Conservation (phyloP, 2,329 filamentous ascomycete genomes). For the Talaromyces funiculosus region DNA sequence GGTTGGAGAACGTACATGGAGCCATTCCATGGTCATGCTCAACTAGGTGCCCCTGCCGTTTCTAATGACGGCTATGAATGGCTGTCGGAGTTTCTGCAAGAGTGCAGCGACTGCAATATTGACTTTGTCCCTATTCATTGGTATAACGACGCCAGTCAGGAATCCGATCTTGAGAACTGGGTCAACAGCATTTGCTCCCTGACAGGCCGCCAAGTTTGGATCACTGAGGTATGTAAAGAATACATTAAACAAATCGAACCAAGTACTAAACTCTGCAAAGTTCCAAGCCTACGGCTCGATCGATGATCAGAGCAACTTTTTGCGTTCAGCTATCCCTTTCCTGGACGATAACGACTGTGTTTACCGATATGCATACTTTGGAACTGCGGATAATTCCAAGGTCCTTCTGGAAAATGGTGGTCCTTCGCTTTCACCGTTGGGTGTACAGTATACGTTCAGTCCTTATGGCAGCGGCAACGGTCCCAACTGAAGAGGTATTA, state of each 20-base stretch:
- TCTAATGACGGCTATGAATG: constrained; percentile 40
- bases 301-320: constrained; percentile 28
- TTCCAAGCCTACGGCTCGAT: constrained; percentile 31
- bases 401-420: constrained; percentile 4
- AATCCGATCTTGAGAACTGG: constrained; percentile 13
- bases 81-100: constrained; percentile 35
- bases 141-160: constrained; percentile 31
- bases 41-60: constrained; percentile 39
- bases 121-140: constrained; percentile 42
- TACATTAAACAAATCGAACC: not conserved
- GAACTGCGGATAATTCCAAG: constrained; percentile 21
- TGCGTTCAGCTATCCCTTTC: constrained; percentile 34
- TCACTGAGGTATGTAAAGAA: constrained; percentile 28
- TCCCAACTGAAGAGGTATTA: not conserved
- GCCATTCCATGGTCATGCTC: constrained; percentile 30
- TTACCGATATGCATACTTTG: constrained; percentile 41
- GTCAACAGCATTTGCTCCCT: constrained; percentile 31
- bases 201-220: constrained; percentile 38
- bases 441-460: constrained; percentile 8
- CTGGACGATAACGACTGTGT: constrained; percentile 34
- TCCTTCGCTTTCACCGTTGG: constrained; percentile 10
- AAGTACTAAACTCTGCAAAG: constrained; percentile 17
- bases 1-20: constrained; percentile 36
- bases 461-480: constrained; percentile 7
- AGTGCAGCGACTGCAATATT: constrained; percentile 35